phyloP scores from a whole-genome alignment of 495 filamentous ascomycete species.

The Parathielavia hyrcaniae region DNA sequence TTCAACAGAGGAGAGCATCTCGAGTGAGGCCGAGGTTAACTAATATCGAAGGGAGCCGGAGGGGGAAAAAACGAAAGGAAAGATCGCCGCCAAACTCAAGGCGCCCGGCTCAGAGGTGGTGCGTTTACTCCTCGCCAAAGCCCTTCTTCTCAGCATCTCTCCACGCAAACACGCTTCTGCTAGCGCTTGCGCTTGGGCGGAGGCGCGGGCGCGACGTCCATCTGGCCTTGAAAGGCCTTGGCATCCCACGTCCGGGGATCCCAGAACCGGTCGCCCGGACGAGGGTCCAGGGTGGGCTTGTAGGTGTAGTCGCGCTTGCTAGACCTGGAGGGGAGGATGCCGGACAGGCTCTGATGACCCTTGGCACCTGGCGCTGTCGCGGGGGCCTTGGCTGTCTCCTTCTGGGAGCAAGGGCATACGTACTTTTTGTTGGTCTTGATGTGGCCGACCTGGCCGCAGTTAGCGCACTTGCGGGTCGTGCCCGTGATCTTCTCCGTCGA shows the following conservation, averaged over 20 bases:
- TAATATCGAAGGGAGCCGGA: background rate
- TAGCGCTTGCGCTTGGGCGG: background rate
- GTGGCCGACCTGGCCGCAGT: constrained; percentile 90
- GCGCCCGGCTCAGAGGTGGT: background rate
- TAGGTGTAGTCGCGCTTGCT: background rate
- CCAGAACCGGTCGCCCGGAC: constrained; percentile 9
- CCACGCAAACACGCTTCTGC: background rate
- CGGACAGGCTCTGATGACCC: background rate
- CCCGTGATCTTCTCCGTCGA: constrained; percentile 47
- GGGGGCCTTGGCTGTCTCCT: background rate
- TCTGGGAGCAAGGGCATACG: constrained; percentile 21
- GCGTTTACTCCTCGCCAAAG: background rate
- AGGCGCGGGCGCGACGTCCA: background rate
- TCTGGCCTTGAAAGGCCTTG: background rate
- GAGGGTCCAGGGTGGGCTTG: background rate
- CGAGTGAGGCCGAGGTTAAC: background rate
- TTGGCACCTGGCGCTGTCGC: background rate
- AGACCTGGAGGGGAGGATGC: background rate
- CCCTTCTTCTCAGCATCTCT: background rate
- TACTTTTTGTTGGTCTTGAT: constrained; percentile 99
- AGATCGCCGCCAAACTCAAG: background rate
- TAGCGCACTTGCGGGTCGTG: constrained; percentile 92
- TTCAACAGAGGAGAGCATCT: background rate
- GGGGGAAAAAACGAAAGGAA: background rate
- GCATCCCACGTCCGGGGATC: constrained; percentile 6